A percentile compares a stretch with the other conserved stretches of the same genome.
Conservation (phyloP, 371 early-diverging fungal species). For the Mucor indicus region DNA sequence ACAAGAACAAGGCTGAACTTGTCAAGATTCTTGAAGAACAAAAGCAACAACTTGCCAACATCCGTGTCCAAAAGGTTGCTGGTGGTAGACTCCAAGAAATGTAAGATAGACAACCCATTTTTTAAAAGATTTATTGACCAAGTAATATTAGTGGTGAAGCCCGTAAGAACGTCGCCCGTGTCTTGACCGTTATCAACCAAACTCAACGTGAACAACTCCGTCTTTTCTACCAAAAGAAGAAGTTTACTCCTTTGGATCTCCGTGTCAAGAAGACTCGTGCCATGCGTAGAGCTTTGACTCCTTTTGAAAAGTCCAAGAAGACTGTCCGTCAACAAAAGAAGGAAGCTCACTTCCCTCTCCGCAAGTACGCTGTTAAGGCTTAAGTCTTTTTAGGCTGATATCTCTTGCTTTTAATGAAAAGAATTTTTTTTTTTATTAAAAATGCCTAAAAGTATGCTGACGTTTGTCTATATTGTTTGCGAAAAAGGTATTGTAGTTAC, state of each 20-base stretch:
- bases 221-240: slow-evolving; percentile 84
- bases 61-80: slow-evolving; percentile 91
- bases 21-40: slow-evolving; percentile 85
- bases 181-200: slow-evolving; percentile 92
- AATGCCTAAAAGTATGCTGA: too few species aligned
- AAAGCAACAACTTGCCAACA: slow-evolving; percentile 87
- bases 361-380: slow-evolving; percentile 86
- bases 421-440: too few species aligned
- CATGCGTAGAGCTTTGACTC: slow-evolving; percentile 91
- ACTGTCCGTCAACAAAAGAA: slow-evolving; percentile 82
- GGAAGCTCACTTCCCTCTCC: slow-evolving; percentile 80
- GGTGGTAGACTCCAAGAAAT: slow-evolving; percentile 81
- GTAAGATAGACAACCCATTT: slow-evolving; percentile 35
- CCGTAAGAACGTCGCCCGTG: slow-evolving; percentile 93
- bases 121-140: not conserved
- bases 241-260: slow-evolving; percentile 90
- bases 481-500: too few species aligned
- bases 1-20: slow-evolving; percentile 89
- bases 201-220: slow-evolving; percentile 83
- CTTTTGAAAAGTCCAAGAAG: slow-evolving; percentile 67
- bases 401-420: too few species aligned
- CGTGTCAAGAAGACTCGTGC: slow-evolving; percentile 97
- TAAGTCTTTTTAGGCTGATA: slow-evolving; percentile 35
- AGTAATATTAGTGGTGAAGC: slow-evolving; percentile 56
- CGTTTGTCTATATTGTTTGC: too few species aligned